Percentiles rank a stretch among this genome's conserved stretches.
Conservation (phyloP, 2,329 filamentous ascomycete genomes). For the Monosporascus sp. region DNA sequence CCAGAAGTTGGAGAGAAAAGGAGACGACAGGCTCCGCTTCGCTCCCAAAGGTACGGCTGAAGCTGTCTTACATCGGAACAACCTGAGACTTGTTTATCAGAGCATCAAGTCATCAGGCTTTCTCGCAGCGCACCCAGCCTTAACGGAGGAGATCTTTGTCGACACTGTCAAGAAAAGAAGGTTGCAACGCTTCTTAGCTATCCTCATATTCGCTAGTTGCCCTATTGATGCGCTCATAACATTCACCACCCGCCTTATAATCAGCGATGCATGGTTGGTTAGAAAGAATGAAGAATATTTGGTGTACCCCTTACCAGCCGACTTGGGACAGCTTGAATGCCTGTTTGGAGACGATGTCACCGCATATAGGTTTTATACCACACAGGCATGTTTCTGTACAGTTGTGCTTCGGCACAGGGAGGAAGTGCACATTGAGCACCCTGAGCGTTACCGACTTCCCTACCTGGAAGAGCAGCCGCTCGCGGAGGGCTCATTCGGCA, state of each 20-base stretch:
- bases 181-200: conserved; percentile 24
- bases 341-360: conserved; percentile 15
- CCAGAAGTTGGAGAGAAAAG: conserved; percentile 12
- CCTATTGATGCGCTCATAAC: conserved; percentile 15
- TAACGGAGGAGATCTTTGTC: conserved; percentile 13
- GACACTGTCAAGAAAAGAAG: conserved; percentile 17
- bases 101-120: conserved; percentile 4
- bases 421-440: conserved; percentile 19
- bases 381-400: conserved; percentile 27
- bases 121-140: conserved; percentile 4
- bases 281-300: background rate
- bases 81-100: conserved; percentile 13
- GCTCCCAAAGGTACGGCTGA: conserved; percentile 14
- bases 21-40: conserved; percentile 13
- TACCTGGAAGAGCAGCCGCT: conserved; percentile 27
- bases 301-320: conserved; percentile 12
- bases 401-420: conserved; percentile 22
- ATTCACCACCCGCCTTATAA: conserved; percentile 15
- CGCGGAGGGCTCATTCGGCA: conserved; percentile 27
- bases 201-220: conserved; percentile 24
- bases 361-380: conserved; percentile 23
- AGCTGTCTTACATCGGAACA: conserved; percentile 10
- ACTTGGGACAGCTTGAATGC: conserved; percentile 10
- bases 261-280: conserved; percentile 2
- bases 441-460: conserved; percentile 22